Evolutionary conservation across 1,284 basidiomycete genomes (phyloP).

Genomic region (Sparassis latifolia): DNA sequence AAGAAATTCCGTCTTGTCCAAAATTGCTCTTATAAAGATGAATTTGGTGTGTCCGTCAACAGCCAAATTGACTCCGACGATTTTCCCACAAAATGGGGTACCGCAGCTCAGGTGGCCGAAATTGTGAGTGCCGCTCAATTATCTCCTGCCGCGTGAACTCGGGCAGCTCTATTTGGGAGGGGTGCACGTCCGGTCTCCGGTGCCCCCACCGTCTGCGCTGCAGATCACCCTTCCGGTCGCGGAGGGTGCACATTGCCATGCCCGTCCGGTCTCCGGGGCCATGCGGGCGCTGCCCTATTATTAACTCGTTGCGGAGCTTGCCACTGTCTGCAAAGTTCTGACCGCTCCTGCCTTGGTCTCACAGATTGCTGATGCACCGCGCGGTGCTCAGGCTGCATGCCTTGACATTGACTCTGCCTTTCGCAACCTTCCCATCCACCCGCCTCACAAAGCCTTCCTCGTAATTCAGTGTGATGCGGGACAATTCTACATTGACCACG

Average conservation of each 20-base stretch:
- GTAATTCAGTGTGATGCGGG: conserved; percentile 21
- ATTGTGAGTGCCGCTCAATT: conserved; percentile 25
- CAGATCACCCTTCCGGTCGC: no score
- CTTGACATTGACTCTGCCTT: conserved; percentile 22
- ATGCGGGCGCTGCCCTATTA: no score
- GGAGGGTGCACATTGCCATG: no score
- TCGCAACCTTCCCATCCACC: conserved; percentile 23
- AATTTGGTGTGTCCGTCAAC: conserved; percentile 23
- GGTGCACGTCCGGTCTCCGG: no score
- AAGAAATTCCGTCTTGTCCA: conserved; percentile 9
- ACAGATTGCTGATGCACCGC: conserved; percentile 26
- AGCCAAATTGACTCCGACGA: conserved; percentile 24
- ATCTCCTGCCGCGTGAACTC: no score
- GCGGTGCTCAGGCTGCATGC: conserved; percentile 20
- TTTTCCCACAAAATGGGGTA: conserved; percentile 26
- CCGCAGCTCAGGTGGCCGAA: conserved; percentile 21
- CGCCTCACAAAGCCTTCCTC: conserved; percentile 20
- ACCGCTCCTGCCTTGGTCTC: neutral
- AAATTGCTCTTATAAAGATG: conserved; percentile 10
- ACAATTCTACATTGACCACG: conserved; percentile 22
- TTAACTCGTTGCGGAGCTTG: no score
- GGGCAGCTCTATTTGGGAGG: no score
- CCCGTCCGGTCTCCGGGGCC: no score
- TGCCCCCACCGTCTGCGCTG: no score
- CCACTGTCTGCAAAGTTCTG: no score